These are phyloP conservation scores for Sutorius australiensis DNA, from an alignment of 768 basidiomycete species.

Conservation along the genomic window DNA sequence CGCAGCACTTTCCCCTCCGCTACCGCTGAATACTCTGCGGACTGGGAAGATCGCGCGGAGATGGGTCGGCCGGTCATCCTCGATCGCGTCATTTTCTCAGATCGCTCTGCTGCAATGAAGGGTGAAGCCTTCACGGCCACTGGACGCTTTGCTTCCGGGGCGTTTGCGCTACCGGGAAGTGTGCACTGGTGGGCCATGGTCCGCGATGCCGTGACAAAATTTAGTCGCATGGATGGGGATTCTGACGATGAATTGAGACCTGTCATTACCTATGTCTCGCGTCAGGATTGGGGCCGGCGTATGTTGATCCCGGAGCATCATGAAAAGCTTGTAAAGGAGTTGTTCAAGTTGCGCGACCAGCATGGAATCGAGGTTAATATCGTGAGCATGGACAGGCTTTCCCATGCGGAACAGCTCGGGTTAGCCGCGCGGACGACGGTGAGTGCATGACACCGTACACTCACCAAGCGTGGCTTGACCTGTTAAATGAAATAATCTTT, in stretches of 20 bases:
- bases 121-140: constrained; percentile 63
- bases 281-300: constrained; percentile 84
- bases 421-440: constrained; percentile 86
- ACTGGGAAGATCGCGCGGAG: constrained; percentile 77
- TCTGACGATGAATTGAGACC: constrained; percentile 51
- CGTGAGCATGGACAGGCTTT: constrained; percentile 78
- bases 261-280: constrained; percentile 90
- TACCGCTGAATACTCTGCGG: constrained; percentile 74
- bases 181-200: constrained; percentile 83
- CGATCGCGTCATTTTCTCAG: constrained; percentile 84
- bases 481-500: not conserved
- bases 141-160: constrained; percentile 70
- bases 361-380: constrained; percentile 88
- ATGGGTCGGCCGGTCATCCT: constrained; percentile 71
- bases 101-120: constrained; percentile 81
- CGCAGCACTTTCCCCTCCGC: constrained; percentile 77
- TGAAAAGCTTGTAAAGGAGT: constrained; percentile 69
- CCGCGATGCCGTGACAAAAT: constrained; percentile 67
- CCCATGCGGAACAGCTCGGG: constrained; percentile 73
- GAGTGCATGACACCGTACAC: constrained; percentile 22
- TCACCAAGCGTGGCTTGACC: not conserved
- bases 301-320: constrained; percentile 78
- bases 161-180: constrained; percentile 73
- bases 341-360: constrained; percentile 62
- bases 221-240: constrained; percentile 54